A percentile compares a stretch with the other conserved stretches of the same genome.
Conservation (phyloP, 164 flowering plant species). For the Vitis labrusca region DNA sequence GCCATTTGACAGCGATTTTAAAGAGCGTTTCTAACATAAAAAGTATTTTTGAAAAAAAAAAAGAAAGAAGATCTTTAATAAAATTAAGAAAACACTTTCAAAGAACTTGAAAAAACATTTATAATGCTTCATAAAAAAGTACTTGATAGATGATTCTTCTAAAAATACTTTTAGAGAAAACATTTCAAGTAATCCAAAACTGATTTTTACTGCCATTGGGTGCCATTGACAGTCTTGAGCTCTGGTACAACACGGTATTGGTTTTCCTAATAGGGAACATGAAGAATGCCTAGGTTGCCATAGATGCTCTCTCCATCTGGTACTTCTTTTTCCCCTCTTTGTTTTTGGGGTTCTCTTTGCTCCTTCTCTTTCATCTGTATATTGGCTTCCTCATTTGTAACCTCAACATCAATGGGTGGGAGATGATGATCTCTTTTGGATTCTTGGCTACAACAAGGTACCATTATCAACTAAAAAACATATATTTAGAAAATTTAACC, state of each 20-base stretch:
- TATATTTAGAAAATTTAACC: background rate
- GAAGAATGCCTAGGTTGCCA: constrained; percentile 45
- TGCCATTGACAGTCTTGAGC: constrained; percentile 43
- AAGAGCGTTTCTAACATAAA: too few species aligned
- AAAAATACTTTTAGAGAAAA: too few species aligned
- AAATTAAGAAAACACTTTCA: too few species aligned
- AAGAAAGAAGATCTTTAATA: too few species aligned
- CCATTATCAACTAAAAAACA: too few species aligned
- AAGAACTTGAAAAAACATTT: too few species aligned
- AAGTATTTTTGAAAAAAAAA: too few species aligned
- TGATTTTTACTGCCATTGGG: too few species aligned
- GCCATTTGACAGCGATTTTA: too few species aligned
- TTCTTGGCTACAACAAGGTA: constrained; percentile 46
- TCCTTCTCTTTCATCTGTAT: background rate
- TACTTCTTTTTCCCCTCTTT: constrained; percentile 9
- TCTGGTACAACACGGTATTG: constrained; percentile 59
- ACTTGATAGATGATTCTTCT: too few species aligned
- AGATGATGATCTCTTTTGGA: constrained; percentile 59
- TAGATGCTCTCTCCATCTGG: constrained; percentile 70
- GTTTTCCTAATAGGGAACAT: constrained; percentile 55
- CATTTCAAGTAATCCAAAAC: too few species aligned
- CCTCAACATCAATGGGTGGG: constrained; percentile 62
- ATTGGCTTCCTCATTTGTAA: constrained; percentile 23
- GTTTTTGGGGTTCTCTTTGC: background rate
- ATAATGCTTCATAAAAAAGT: too few species aligned